Evolutionary conservation across 495 filamentous ascomycete species (phyloP), one percentile per base, ranked within the genome.

Genomic region (Durotheca rogersii): DNA sequence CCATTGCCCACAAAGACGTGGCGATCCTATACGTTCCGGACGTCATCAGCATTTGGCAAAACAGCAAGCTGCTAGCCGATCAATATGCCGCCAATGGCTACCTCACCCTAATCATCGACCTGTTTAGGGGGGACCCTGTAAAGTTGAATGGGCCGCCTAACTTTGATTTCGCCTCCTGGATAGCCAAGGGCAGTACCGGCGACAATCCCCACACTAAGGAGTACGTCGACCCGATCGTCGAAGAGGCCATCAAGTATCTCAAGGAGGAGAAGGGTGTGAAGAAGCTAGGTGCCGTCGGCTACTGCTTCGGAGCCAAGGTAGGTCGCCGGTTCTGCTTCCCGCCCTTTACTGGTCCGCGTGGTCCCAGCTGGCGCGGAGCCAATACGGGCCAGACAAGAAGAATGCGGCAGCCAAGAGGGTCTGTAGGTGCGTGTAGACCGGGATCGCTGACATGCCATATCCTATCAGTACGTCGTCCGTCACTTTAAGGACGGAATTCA

Each of bases 11-110:
- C 65, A 69, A 76, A 41, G 71, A 74, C 46, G 69, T 72, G 34
- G 80, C 70, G 35, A 79, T 83, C 36, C 68, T 81, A 43, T 71
- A 72, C 65, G 57, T 88, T 32, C 78, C 81, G 27, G 86, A 90
- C 55, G 77, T 88, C 59, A 77, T 88, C 59, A 79, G 85, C 50
- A 80, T 88, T 67, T 89, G 81, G 75, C 71, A 80, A 65, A 94
- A 94, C 72, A 73, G 80, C 62, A 75, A 91, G 72, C 80, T 95
- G 37, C 72, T 91, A 47, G 89, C 88, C 48, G 89, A 94, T 72
- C 85, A 89, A 65, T 89, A 79, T 52, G 90, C 90, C 47, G 83
- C 81, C 59, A 86, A 87, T 62, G 90, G 89, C 33, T 95, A 90
- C 68, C 76, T 87, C 15, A 82, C 82, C 34, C 67, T 91, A 16